Evolutionary conservation across 176 grass and related monocot genomes (phyloP).

Genomic region (Aegilops sharonensis): DNA sequence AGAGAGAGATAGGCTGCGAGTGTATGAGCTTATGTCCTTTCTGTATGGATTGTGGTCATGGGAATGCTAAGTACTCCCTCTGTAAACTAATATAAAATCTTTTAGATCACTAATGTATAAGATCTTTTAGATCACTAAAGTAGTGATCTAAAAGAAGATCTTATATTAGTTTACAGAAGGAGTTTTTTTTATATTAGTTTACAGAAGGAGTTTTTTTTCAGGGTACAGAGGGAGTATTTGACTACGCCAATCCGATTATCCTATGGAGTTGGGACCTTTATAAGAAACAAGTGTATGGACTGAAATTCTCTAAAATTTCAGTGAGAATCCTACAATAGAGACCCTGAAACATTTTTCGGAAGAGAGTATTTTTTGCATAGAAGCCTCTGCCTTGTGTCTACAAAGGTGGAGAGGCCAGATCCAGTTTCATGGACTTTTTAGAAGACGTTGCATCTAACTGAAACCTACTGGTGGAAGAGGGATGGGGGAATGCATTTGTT

Average conservation of each 20-base stretch:
- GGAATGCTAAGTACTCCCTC: not conserved
- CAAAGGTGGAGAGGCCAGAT: not conserved
- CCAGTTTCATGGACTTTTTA: not conserved
- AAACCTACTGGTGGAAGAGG: constrained; percentile 1
- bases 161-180: too few species aligned
- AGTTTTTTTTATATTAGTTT: too few species aligned
- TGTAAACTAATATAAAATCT: too few species aligned
- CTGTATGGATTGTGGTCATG: not conserved
- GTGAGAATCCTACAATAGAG: not conserved
- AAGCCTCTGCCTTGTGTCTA: not conserved
- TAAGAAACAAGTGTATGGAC: not conserved
- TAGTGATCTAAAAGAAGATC: too few species aligned
- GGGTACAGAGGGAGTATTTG: not conserved
- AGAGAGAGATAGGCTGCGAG: not conserved
- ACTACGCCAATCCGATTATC: not conserved
- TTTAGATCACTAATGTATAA: too few species aligned
- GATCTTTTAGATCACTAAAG: too few species aligned
- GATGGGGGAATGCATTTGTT: not conserved
- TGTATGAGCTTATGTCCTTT: not conserved
- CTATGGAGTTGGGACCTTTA: not conserved
- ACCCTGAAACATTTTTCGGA: not conserved
- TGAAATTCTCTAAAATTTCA: not conserved
- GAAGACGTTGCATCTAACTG: constrained; percentile 6
- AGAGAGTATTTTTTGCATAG: not conserved
- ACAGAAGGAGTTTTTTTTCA: too few species aligned